Evolutionary conservation across 2,329 filamentous ascomycete genomes (phyloP).

Genomic region (Fonsecaea pedrosoi): DNA sequence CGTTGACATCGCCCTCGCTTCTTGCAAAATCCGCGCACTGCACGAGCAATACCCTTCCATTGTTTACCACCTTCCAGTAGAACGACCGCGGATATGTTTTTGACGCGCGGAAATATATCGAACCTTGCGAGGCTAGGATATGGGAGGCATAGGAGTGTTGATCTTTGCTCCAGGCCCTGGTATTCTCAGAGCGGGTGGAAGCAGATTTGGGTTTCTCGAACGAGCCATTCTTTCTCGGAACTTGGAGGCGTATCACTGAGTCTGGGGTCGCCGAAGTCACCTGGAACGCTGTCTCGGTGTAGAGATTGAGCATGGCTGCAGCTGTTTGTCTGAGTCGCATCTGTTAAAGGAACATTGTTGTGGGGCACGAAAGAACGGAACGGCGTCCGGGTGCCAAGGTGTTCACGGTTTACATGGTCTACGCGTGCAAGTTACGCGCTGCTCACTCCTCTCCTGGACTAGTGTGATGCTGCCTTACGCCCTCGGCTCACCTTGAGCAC

Average conservation of each 20-base stretch:
- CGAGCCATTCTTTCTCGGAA: conserved; percentile 37
- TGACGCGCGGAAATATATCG: conserved; percentile 81
- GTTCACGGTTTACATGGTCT: no score
- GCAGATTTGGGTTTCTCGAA: conserved; percentile 35
- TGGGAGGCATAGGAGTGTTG: conserved; percentile 75
- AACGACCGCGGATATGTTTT: conserved; percentile 81
- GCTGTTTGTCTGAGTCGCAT: conserved; percentile 21
- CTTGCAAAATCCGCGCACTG: conserved; percentile 81
- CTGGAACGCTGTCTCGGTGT: conserved; percentile 39
- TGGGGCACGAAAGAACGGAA: background rate
- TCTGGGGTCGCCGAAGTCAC: conserved; percentile 33
- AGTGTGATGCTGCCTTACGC: no score
- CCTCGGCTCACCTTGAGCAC: no score
- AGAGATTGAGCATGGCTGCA: conserved; percentile 40
- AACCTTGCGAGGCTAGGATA: conserved; percentile 77
- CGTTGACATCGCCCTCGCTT: conserved; percentile 64
- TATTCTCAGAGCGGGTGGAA: conserved; percentile 19
- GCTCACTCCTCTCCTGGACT: background rate
- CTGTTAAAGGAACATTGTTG: conserved; percentile 13
- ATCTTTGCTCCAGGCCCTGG: conserved; percentile 24
- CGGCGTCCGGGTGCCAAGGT: background rate
- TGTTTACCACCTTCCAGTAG: conserved; percentile 86
- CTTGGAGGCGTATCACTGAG: conserved; percentile 27
- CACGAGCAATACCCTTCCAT: conserved; percentile 79
- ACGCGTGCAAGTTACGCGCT: background rate